Evolutionary conservation across 441 rosid species (phyloP).

Genomic region (Pelargonium myrrhifolium): DNA sequence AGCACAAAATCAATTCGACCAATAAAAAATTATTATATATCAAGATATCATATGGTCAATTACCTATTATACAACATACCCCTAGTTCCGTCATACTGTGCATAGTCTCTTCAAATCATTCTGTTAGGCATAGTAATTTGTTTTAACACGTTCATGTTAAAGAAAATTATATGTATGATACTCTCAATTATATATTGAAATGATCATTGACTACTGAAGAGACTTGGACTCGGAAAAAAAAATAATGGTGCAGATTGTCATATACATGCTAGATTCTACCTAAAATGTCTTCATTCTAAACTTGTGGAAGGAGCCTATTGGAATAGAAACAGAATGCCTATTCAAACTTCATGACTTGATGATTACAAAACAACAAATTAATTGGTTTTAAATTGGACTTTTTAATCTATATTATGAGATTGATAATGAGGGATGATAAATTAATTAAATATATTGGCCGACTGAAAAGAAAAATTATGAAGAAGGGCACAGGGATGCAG

Average conservation of each 20-base stretch:
- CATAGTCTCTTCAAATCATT: background rate
- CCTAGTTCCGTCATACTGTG: too few relatives aligned
- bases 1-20: too few relatives aligned
- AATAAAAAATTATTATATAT: too few relatives aligned
- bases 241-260: constrained; percentile 15
- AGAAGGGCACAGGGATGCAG: background rate
- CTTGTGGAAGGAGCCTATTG: constrained; percentile 16
- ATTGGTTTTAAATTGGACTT: constrained; percentile 8
- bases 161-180: background rate
- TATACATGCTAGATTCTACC: constrained; percentile 20
- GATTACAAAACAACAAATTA: constrained; percentile 28
- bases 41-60: too few relatives aligned
- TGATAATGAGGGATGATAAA: background rate
- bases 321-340: constrained; percentile 8
- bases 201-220: background rate
- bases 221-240: background rate
- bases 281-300: constrained; percentile 30
- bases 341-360: constrained; percentile 22
- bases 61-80: too few relatives aligned
- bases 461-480: background rate
- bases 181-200: background rate
- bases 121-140: background rate
- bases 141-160: background rate
- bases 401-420: background rate
- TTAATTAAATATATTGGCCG: background rate